Evolutionary conservation across 495 filamentous ascomycete genomes (phyloP), one percentile per base, ranked within the genome.

Genomic region (Penicillium simplicissimum): DNA sequence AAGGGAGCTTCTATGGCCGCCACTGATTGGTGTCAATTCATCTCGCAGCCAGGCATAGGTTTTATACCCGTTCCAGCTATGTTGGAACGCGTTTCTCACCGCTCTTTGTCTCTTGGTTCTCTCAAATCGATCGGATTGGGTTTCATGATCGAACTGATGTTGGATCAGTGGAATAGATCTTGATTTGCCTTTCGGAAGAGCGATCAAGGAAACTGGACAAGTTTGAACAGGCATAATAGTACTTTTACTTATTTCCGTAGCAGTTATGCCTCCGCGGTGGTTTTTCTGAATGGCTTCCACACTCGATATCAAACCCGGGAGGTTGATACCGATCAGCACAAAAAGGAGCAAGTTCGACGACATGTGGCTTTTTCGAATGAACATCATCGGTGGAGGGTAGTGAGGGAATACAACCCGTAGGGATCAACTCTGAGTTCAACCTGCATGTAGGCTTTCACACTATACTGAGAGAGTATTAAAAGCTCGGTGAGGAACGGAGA

Each of bases 1-100:
- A 74, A 88, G 88, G 8, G 77, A 75, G 59, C 82, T 74, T 23
- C 71, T 64, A 37, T 71, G 82, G 11, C 71, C 71, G 7, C 83
- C 86, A 8, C 82, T 83, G 1, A 90, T 65, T 0, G 92, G 93
- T 35, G 76, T 79, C 13, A 96, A 74, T 58, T 95, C 92, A 66
- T 97, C 93, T 52, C 87, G 82, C 59, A 85, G 70, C 90, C 91
- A 96, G 1, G 92, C 92, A 72, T 89, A 76, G 15, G 83, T 70
- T 64, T 84, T 88, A 65, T 96, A 97, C 52, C 86, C 86, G 10
- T 81, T 79, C 91, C 92, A 97, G n/a, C 86, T 82, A 64, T 87
- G 86, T 31, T 79, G 55, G 64, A 96, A 95, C 0, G 84, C 82
- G 37, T 85, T 70, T 64, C 83, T 88, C 3, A 96, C 88, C 13